Evolutionary conservation across 164 flowering plant species (phyloP).

Genomic region (Echeveria elegans): DNA sequence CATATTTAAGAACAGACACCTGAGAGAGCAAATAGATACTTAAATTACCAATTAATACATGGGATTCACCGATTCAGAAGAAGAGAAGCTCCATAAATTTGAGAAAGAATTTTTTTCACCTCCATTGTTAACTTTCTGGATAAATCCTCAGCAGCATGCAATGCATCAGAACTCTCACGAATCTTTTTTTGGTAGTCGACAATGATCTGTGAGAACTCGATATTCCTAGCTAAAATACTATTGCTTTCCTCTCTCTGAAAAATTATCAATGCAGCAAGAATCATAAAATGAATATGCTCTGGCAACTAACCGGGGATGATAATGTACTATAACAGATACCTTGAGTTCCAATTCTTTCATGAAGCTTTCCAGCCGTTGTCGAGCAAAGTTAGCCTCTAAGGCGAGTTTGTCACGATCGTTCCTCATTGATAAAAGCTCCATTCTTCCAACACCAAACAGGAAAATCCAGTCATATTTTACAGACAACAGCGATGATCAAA

Average conservation of each 20-base stretch:
- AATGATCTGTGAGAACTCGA: slow-evolving; percentile 76
- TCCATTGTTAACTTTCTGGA: slow-evolving; percentile 70
- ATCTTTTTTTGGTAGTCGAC: slow-evolving; percentile 69
- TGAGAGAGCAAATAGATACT: slow-evolving; percentile 14
- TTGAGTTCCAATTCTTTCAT: slow-evolving; percentile 57
- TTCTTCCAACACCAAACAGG: slow-evolving; percentile 19
- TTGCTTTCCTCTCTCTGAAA: slow-evolving; percentile 55
- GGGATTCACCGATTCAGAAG: too few relatives aligned
- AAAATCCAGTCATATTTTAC: background rate
- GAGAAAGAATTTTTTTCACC: slow-evolving; percentile 27
- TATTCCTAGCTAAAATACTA: slow-evolving; percentile 59
- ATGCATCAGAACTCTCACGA: slow-evolving; percentile 62
- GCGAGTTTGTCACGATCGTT: slow-evolving; percentile 58
- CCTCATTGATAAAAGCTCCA: slow-evolving; percentile 33
- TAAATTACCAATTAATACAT: background rate
- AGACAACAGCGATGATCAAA: background rate
- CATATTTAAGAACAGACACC: slow-evolving; percentile 68
- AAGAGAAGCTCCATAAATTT: background rate
- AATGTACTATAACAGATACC: slow-evolving; percentile 21
- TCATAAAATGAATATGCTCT: background rate
- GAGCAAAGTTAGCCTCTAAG: slow-evolving; percentile 54
- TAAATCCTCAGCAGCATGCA: slow-evolving; percentile 55
- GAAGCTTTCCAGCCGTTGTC: slow-evolving; percentile 47
- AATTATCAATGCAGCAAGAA: slow-evolving; percentile 1
- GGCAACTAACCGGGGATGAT: background rate